Percentiles rank a stretch among this genome's conserved stretches.
These are phyloP conservation scores for Gautieria morchelliformis DNA, from an alignment of 768 basidiomycete genomes.

Conservation along the genomic window DNA sequence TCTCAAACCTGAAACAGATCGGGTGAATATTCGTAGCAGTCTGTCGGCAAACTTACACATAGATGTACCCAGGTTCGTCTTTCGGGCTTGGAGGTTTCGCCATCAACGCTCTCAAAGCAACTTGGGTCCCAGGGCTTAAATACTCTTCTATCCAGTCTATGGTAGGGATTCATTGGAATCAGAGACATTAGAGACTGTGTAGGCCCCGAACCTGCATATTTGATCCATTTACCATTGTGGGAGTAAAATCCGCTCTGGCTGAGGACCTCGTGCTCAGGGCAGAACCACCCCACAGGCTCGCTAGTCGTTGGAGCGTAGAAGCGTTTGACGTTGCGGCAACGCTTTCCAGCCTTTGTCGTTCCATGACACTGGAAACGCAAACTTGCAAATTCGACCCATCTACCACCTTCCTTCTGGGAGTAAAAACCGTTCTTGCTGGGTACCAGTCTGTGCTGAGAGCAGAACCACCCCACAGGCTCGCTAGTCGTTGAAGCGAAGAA, in stretches of 20 bases:
- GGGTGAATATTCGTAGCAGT: neutral
- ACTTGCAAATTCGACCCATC: too few species aligned
- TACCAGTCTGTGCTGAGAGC: constrained; percentile 62
- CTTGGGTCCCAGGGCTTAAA: constrained; percentile 49
- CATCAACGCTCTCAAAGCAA: constrained; percentile 46
- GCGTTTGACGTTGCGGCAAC: constrained; percentile 53
- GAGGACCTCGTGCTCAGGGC: constrained; percentile 55
- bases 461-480: constrained; percentile 38
- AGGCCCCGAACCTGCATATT: constrained; percentile 41
- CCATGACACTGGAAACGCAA: constrained; percentile 59
- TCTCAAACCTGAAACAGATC: constrained; percentile 9
- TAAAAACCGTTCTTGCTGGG: too few species aligned
- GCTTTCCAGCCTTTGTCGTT: constrained; percentile 53
- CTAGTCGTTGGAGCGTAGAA: constrained; percentile 24
- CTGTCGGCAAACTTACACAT: constrained; percentile 38
- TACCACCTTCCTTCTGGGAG: too few species aligned
- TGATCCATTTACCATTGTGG: constrained; percentile 40
- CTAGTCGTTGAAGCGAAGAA: constrained; percentile 24
- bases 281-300: constrained; percentile 38
- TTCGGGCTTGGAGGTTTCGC: constrained; percentile 37
- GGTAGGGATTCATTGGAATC: neutral
- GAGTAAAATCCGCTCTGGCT: constrained; percentile 47
- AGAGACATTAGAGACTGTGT: neutral
- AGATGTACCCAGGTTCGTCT: constrained; percentile 71
- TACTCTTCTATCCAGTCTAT: constrained; percentile 66